These are phyloP conservation scores for Russula lepida DNA, from an alignment of 768 basidiomycete genomes.

Conservation along the genomic window DNA sequence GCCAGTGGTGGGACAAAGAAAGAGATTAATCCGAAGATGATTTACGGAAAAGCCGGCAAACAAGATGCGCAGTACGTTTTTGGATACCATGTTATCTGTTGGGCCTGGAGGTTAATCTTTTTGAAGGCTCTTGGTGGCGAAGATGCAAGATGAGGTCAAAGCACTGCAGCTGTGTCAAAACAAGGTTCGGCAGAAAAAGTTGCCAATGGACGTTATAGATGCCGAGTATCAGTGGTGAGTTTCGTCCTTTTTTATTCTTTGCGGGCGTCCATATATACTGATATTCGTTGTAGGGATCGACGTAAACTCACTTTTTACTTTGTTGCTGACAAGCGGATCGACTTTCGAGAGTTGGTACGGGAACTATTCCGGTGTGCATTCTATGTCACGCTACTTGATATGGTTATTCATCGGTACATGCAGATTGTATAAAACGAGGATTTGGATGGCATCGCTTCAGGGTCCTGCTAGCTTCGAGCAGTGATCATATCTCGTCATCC, in stretches of 20 bases:
- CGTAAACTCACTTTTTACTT: constrained; percentile 99
- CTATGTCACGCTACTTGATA: background rate
- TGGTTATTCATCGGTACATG: background rate
- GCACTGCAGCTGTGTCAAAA: constrained; percentile 85
- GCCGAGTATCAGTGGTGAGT: constrained; percentile 96
- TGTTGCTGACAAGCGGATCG: constrained; percentile 89
- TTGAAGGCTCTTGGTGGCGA: constrained; percentile 61
- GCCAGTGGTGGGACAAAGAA: constrained; percentile 50
- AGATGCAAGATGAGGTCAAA: constrained; percentile 86
- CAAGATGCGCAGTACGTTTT: constrained; percentile 72
- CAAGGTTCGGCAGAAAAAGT: constrained; percentile 87
- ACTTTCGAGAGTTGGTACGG: constrained; percentile 92
- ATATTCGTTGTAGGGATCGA: constrained; percentile 63
- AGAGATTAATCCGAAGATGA: constrained; percentile 95
- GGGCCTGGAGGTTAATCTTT: constrained; percentile 6
- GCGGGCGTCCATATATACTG: background rate
- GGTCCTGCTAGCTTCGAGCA: constrained; percentile 38
- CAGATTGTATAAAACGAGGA: constrained; percentile 87
- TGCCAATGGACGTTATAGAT: constrained; percentile 98
- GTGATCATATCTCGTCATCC: constrained; percentile 22
- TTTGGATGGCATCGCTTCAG: constrained; percentile 88
- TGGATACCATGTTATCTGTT: background rate
- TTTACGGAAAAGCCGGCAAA: constrained; percentile 77
- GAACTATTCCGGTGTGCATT: constrained; percentile 76
- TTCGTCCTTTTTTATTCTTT: background rate